These are phyloP conservation scores for Microthyrium microscopicum DNA, from an alignment of 2,329 filamentous ascomycete species.

Conservation along the genomic window DNA sequence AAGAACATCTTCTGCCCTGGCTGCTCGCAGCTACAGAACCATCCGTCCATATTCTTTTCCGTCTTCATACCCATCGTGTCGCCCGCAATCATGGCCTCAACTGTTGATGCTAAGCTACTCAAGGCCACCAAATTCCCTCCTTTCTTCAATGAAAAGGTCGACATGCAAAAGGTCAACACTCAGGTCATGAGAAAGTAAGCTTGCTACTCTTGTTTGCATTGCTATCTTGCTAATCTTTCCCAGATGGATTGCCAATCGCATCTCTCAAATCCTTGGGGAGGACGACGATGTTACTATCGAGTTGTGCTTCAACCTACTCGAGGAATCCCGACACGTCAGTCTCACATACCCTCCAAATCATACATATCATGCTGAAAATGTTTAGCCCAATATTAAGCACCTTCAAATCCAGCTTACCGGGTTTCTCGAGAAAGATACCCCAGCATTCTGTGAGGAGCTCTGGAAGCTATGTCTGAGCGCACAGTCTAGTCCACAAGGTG, in stretches of 20 bases:
- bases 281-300: constrained; percentile 96
- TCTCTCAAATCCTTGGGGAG: constrained; percentile 72
- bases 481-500: constrained; percentile 72
- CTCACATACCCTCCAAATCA: not conserved
- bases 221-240: constrained; percentile 10
- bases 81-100: constrained; percentile 53
- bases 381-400: constrained; percentile 91
- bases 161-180: constrained; percentile 92
- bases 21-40: too few relatives aligned
- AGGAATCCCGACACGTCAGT: constrained; percentile 61
- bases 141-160: constrained; percentile 89
- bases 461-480: constrained; percentile 88
- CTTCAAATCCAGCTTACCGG: constrained; percentile 89
- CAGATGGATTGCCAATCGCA: constrained; percentile 85
- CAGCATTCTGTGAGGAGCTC: constrained; percentile 82
- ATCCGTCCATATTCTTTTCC: too few relatives aligned
- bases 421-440: constrained; percentile 90
- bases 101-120: constrained; percentile 75
- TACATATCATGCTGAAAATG: constrained; percentile 5
- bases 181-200: constrained; percentile 93
- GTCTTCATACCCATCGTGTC: too few relatives aligned
- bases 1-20: too few relatives aligned
- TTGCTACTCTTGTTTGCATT: constrained; percentile 9
- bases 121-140: constrained; percentile 85
- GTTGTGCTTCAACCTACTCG: constrained; percentile 52